Conservation (phyloP, 2,329 filamentous ascomycete species). For the Achaetomium macrosporum region DNA sequence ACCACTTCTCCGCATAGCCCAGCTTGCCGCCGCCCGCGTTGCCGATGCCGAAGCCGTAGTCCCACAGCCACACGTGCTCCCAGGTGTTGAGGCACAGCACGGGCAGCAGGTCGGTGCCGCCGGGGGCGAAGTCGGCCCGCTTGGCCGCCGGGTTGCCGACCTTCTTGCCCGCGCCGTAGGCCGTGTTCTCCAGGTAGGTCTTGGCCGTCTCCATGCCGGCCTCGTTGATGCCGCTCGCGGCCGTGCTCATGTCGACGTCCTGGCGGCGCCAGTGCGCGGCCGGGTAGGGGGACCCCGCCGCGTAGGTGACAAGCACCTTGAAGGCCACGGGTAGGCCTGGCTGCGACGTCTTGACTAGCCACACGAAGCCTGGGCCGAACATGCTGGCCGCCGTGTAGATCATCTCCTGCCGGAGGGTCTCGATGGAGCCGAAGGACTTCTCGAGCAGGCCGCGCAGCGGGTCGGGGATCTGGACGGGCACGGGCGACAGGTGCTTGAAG, state of each 20-base stretch:
- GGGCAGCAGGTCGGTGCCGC: constrained; percentile 64
- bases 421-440: constrained; percentile 70
- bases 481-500: constrained; percentile 53
- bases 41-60: constrained; percentile 58
- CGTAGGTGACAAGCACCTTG: constrained; percentile 81
- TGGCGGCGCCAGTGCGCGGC: constrained; percentile 76
- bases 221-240: constrained; percentile 36
- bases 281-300: constrained; percentile 82
- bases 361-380: constrained; percentile 97
- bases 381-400: constrained; percentile 75
- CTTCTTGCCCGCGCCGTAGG: constrained; percentile 11
- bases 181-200: constrained; percentile 13
- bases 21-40: constrained; percentile 65
- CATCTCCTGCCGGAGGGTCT: constrained; percentile 76
- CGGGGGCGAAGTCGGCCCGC: constrained; percentile 48
- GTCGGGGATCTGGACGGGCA: constrained; percentile 42
- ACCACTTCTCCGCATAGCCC: constrained; percentile 74
- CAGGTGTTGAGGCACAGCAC: constrained; percentile 91
- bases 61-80: constrained; percentile 87
- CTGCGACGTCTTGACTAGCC: constrained; percentile 65
- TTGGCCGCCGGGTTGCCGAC: constrained; percentile 13
- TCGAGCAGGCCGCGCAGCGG: constrained; percentile 52
- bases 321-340: constrained; percentile 29
- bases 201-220: constrained; percentile 30
- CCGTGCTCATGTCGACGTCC: constrained; percentile 63